A percentile compares a stretch with the other conserved stretches of the same genome.
phyloP scores from a whole-genome alignment of 129 eudicot species.

The Flaveria brownii region DNA sequence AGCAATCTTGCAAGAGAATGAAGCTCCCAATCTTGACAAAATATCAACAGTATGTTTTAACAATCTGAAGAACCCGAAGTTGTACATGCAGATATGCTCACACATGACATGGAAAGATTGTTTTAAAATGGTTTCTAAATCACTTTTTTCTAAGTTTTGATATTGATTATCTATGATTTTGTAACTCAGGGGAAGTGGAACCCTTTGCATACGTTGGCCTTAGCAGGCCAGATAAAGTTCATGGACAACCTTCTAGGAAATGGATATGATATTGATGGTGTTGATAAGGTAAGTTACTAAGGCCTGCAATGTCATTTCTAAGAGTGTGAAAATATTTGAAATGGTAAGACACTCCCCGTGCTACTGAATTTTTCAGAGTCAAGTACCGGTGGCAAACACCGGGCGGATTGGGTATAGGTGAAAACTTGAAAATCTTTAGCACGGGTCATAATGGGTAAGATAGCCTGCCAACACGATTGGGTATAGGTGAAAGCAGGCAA shows the following conservation, averaged over 20 bases:
- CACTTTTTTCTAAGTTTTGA: neutral
- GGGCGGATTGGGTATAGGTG: neutral
- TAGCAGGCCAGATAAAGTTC: slow-evolving; percentile 81
- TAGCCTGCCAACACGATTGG: neutral
- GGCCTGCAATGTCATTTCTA: neutral
- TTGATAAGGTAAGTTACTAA: slow-evolving; percentile 61
- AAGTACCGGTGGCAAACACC: neutral
- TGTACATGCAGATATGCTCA: slow-evolving; percentile 11
- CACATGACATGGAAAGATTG: neutral
- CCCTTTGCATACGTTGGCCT: slow-evolving; percentile 71
- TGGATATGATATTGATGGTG: slow-evolving; percentile 59
- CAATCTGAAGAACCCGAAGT: neutral
- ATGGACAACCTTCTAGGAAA: slow-evolving; percentile 67
- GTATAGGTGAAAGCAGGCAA: too few species aligned
- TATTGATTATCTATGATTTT: neutral
- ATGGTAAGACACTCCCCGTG: too few species aligned
- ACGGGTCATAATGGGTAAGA: neutral
- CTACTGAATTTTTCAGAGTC: too few species aligned
- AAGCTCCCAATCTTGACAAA: slow-evolving; percentile 59
- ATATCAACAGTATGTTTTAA: slow-evolving; percentile 69
- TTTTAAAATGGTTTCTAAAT: neutral
- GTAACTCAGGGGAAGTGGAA: slow-evolving; percentile 67
- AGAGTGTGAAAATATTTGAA: neutral
- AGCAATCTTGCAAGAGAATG: slow-evolving; percentile 62
- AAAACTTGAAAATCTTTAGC: neutral